Conservation (phyloP, 2,329 filamentous ascomycete species). For the Huntiella moniliformis region DNA sequence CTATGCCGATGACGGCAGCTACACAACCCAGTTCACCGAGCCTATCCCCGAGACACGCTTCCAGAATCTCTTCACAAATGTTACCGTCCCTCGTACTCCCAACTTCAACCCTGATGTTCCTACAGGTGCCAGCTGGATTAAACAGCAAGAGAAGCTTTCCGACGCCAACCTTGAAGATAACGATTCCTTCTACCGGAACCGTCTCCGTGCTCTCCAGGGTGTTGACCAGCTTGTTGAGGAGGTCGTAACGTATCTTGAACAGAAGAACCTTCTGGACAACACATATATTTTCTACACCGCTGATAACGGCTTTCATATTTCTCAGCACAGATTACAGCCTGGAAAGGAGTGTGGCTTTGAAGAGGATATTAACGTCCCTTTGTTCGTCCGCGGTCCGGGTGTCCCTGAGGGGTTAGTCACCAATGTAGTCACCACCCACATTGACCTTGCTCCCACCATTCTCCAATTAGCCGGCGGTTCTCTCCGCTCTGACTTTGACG, state of each 20-base stretch:
- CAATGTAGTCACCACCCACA: slow-evolving; percentile 28
- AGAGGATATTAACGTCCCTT: slow-evolving; percentile 31
- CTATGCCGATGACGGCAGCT: slow-evolving; percentile 11
- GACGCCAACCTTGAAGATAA: slow-evolving; percentile 19
- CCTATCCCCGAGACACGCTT: slow-evolving; percentile 32
- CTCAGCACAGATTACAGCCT: slow-evolving; percentile 31
- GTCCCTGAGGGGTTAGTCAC: slow-evolving; percentile 21
- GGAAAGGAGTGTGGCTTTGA: slow-evolving; percentile 34
- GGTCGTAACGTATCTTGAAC: slow-evolving; percentile 19
- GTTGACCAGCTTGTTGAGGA: slow-evolving; percentile 28
- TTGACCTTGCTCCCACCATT: slow-evolving; percentile 36
- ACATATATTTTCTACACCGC: slow-evolving; percentile 34
- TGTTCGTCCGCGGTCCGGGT: slow-evolving; percentile 31
- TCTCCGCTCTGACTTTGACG: slow-evolving; percentile 30
- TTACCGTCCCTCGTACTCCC: slow-evolving; percentile 39
- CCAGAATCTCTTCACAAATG: slow-evolving; percentile 37
- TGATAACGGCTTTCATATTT: slow-evolving; percentile 36
- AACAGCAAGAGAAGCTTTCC: slow-evolving; percentile 19
- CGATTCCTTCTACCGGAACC: slow-evolving; percentile 23
- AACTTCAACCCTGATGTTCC: slow-evolving; percentile 44
- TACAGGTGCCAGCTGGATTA: slow-evolving; percentile 27
- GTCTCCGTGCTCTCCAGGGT: slow-evolving; percentile 25
- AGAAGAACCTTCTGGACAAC: slow-evolving; percentile 19
- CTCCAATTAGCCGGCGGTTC: slow-evolving; percentile 22
- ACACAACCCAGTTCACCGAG: slow-evolving; percentile 17